Evolutionary conservation across 2,329 filamentous ascomycete genomes (phyloP), one percentile per base, ranked within the genome.

Genomic region (Neodidymelliopsis sp.): DNA sequence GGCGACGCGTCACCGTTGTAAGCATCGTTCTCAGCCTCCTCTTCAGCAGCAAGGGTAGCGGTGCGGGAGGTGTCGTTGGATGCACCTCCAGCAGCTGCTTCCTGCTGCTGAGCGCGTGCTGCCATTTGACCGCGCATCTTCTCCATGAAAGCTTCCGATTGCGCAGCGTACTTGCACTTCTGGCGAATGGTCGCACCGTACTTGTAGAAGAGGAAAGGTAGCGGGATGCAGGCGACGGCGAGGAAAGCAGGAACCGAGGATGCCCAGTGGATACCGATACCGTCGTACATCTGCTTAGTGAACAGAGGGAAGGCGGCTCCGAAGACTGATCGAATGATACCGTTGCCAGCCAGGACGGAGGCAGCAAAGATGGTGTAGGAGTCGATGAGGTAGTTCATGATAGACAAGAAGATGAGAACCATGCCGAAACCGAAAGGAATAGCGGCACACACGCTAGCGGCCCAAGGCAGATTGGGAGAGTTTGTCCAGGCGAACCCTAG

Each of bases 271-370:
- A 88, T 85, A 36, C 89, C 72, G 4, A 74, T 55, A 20, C 57
- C 43, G 9, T 53, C 53, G 60, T 79, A 80, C 77, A 80, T 90
- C 63, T 90, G 85, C 2, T 78, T 81, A 0, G 88, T 84, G 69
- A 94, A 94, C 1, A 94, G 80, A 1, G 90, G 90, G 77, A 95
- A 94, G 1, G 81, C 85, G 2, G 89, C 89, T 56, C 89, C 90
- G 54, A 86, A 88, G 7, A 91, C 77, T 0, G 88, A 92, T 59
- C 91, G 86, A 27, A 95, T 75, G 65, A 95, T 88, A 0, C 89
- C 89, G 73, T 92, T 90, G 36, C 87, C 88, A 2, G 89, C 89
- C 7, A 92, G 76, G 0, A 86, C 88, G 0, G 85, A 89, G 0
- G 89, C 89, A 1, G 90, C 89, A 55, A 87, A 93, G 60, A 92